A percentile compares a stretch with the other conserved stretches of the same genome.
These are phyloP conservation scores for Aspergillus carlsbadensis DNA, from an alignment of 495 filamentous ascomycete species.

Conservation along the genomic window DNA sequence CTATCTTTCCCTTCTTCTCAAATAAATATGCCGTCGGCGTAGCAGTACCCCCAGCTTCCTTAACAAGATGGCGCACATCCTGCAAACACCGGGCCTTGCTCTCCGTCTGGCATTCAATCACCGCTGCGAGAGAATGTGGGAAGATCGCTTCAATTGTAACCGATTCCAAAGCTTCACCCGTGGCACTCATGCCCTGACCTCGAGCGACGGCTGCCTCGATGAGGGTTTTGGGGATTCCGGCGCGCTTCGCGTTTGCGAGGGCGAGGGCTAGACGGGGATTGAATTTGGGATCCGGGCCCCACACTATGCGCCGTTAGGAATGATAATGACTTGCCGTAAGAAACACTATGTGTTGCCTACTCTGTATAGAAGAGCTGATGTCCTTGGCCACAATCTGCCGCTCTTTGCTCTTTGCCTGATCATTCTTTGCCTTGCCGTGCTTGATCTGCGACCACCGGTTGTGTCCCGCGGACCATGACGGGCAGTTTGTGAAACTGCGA, in stretches of 20 bases:
- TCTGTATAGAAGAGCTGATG: slow-evolving; percentile 53
- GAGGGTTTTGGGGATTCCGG: slow-evolving; percentile 73
- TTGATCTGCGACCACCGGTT: slow-evolving; percentile 94
- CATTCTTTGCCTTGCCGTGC: slow-evolving; percentile 85
- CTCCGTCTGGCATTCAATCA: slow-evolving; percentile 85
- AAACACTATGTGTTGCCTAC: slow-evolving; percentile 29
- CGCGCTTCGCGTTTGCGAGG: slow-evolving; percentile 81
- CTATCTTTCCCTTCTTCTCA: slow-evolving; percentile 68
- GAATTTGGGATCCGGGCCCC: slow-evolving; percentile 66
- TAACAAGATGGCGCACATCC: slow-evolving; percentile 67
- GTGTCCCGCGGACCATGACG: slow-evolving; percentile 63
- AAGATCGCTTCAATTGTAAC: slow-evolving; percentile 81
- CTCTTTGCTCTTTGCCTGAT: slow-evolving; percentile 56
- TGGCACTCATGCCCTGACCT: slow-evolving; percentile 76
- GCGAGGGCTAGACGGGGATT: slow-evolving; percentile 73
- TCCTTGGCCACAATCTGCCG: slow-evolving; percentile 51
- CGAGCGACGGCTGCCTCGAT: slow-evolving; percentile 84
- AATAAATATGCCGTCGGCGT: slow-evolving; percentile 84
- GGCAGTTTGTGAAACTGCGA: slow-evolving; percentile 52
- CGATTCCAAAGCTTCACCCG: slow-evolving; percentile 69
- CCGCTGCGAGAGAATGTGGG: slow-evolving; percentile 70
- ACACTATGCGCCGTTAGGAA: slow-evolving; percentile 33
- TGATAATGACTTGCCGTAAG: not conserved
- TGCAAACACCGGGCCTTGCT: slow-evolving; percentile 69
- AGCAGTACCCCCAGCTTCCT: slow-evolving; percentile 62